These are phyloP conservation scores for Eucalyptus grandis DNA, from an alignment of 345 rosid species.

Conservation along the genomic window DNA sequence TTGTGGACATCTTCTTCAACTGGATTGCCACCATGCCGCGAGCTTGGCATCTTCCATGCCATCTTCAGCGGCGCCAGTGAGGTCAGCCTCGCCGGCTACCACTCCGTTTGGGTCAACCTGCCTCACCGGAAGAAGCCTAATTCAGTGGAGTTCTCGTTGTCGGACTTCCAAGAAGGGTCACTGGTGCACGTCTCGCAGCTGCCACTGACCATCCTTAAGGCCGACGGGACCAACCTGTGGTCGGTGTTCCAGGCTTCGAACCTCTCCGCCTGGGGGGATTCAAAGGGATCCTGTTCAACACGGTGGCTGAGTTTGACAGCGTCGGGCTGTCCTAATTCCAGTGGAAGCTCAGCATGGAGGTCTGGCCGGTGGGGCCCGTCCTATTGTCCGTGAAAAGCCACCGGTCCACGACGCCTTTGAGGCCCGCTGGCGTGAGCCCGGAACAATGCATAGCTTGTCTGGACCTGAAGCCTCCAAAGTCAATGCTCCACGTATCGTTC, in stretches of 20 bases:
- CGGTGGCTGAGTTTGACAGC: constrained; percentile 40
- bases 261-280: constrained; percentile 27
- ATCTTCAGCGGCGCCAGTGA: constrained; percentile 33
- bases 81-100: constrained; percentile 43
- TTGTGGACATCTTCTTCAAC: constrained; percentile 48
- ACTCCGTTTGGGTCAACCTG: constrained; percentile 39
- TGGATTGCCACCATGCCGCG: constrained; percentile 47
- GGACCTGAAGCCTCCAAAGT: constrained; percentile 33
- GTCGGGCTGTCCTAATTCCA: constrained; percentile 34
- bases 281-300: constrained; percentile 50
- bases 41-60: constrained; percentile 34
- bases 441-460: constrained; percentile 34
- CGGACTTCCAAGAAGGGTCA: constrained; percentile 43
- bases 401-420: background rate
- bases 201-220: constrained; percentile 18
- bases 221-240: constrained; percentile 37
- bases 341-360: constrained; percentile 23
- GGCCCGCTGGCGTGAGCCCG: background rate
- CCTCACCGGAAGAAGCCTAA: constrained; percentile 12
- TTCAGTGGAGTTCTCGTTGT: constrained; percentile 21
- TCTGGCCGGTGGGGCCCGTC: constrained; percentile 57
- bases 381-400: constrained; percentile 11
- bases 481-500: constrained; percentile 50
- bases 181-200: constrained; percentile 32
- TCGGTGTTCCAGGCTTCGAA: constrained; percentile 23